These are phyloP conservation scores for Colletotrichum zoysiae DNA, from an alignment of 2,329 filamentous ascomycete species.

Conservation along the genomic window DNA sequence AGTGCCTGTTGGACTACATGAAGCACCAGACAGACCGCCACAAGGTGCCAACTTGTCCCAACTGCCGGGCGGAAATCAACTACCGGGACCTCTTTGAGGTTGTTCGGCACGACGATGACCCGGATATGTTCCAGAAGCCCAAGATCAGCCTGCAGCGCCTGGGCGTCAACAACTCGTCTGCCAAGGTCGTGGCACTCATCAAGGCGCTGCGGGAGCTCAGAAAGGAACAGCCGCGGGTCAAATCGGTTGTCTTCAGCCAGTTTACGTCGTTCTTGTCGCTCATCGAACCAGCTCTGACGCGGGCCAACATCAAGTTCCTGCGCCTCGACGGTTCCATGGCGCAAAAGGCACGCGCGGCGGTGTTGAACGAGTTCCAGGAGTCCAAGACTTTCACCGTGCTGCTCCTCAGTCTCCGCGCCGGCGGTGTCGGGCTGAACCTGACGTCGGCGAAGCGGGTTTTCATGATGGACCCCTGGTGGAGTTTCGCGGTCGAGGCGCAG, in stretches of 20 bases:
- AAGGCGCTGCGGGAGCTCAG: constrained; percentile 78
- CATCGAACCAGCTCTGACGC: constrained; percentile 83
- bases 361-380: constrained; percentile 79
- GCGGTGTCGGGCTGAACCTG: constrained; percentile 93
- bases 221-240: constrained; percentile 75
- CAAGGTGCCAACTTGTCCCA: constrained; percentile 86
- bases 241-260: constrained; percentile 95
- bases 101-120: constrained; percentile 78
- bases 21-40: constrained; percentile 85
- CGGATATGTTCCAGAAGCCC: constrained; percentile 58
- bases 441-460: constrained; percentile 91
- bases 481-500: constrained; percentile 94
- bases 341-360: constrained; percentile 84
- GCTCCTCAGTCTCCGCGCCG: constrained; percentile 86
- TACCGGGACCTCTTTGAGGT: constrained; percentile 92
- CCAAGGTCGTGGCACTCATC: constrained; percentile 88
- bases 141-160: constrained; percentile 72
- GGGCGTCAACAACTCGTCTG: constrained; percentile 78
- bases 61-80: constrained; percentile 86
- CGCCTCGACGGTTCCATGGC: constrained; percentile 92
- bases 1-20: constrained; percentile 91
- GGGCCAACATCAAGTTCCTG: constrained; percentile 81
- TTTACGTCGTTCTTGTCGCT: constrained; percentile 97
- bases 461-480: constrained; percentile 99
- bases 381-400: constrained; percentile 76